phyloP scores from a whole-genome alignment of 805 yeast species.

The Wickerhamiella nectarea region DNA sequence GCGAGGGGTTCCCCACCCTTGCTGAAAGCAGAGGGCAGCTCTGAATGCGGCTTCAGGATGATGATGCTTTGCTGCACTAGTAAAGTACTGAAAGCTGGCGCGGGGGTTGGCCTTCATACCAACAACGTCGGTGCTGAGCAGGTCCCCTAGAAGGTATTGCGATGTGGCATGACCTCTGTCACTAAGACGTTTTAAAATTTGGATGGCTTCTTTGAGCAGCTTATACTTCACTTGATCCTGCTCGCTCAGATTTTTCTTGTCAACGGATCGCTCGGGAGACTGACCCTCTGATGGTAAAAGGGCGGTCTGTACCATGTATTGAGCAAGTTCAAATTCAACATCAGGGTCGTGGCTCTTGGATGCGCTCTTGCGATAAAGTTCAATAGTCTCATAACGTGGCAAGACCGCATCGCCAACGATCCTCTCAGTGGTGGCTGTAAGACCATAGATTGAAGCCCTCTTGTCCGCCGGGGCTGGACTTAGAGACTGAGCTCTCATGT shows the following conservation, averaged over 20 bases:
- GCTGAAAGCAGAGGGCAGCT: conserved; percentile 82
- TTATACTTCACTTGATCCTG: conserved; percentile 34
- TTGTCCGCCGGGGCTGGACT: neutral
- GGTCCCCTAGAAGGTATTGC: conserved; percentile 85
- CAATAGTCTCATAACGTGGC: conserved; percentile 73
- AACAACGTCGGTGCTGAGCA: conserved; percentile 69
- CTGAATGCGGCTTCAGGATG: conserved; percentile 87
- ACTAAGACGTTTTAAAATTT: conserved; percentile 53
- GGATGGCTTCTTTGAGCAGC: conserved; percentile 63
- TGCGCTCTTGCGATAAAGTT: conserved; percentile 74
- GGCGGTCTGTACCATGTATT: conserved; percentile 77
- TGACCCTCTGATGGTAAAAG: conserved; percentile 25
- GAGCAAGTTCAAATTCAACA: conserved; percentile 82
- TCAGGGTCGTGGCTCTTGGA: conserved; percentile 73
- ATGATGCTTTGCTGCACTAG: conserved; percentile 84
- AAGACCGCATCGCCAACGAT: conserved; percentile 28
- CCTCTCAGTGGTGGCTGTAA: conserved; percentile 3
- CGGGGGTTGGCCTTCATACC: conserved; percentile 58
- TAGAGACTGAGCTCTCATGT: neutral
- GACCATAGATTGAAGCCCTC: neutral
- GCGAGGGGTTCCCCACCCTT: conserved; percentile 82
- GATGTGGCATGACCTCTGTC: conserved; percentile 80
- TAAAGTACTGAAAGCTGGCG: conserved; percentile 66
- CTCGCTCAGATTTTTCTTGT: conserved; percentile 9
- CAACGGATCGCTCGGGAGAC: neutral